phyloP scores from a whole-genome alignment of 441 rosid genomes.

The Pelargonium fulgidum region DNA sequence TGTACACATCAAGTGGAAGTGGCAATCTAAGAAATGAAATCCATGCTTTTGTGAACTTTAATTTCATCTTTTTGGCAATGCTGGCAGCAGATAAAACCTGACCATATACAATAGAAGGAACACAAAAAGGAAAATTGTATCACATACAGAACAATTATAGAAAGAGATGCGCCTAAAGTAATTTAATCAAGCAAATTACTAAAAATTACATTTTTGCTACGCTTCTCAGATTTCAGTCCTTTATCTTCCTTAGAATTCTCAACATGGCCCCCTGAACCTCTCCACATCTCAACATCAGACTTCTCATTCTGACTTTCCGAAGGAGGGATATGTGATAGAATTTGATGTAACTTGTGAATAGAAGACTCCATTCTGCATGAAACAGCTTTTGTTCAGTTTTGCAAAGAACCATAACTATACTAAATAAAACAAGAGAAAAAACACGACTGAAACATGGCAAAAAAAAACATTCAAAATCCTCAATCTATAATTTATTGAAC shows the following conservation, averaged over 20 bases:
- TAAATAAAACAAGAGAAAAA: not conserved
- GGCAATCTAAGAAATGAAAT: constrained; percentile 75
- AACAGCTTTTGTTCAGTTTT: constrained; percentile 4
- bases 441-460: not conserved
- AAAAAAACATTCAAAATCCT: not conserved
- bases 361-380: constrained; percentile 46
- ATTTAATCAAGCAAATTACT: constrained; percentile 4
- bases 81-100: constrained; percentile 56
- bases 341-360: constrained; percentile 45
- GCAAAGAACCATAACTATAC: not conserved
- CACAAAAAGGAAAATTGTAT: constrained; percentile 3
- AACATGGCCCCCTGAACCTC: constrained; percentile 52
- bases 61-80: constrained; percentile 65
- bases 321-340: constrained; percentile 56
- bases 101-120: constrained; percentile 10
- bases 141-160: constrained; percentile 1
- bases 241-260: constrained; percentile 31
- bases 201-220: constrained; percentile 41
- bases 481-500: not conserved
- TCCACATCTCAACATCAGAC: constrained; percentile 66
- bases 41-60: constrained; percentile 90
- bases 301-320: constrained; percentile 36
- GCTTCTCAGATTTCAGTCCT: constrained; percentile 35
- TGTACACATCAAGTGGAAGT: constrained; percentile 75
- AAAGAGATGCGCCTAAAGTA: not conserved